phyloP scores from a whole-genome alignment of 768 basidiomycete genomes.

The Favolaschia claudopus region DNA sequence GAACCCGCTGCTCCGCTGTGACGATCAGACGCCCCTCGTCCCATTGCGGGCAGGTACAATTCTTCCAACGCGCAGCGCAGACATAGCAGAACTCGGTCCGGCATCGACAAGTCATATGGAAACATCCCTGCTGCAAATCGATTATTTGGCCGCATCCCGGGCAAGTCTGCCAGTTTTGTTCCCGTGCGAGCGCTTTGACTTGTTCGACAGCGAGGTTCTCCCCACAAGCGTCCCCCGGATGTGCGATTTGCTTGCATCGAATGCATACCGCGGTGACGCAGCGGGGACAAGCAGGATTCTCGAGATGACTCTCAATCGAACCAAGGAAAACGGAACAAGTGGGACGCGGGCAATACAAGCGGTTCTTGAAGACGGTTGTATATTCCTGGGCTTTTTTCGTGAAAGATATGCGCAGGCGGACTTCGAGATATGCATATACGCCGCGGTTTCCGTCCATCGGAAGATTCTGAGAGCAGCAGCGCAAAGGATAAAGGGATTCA shows the following conservation, averaged over 20 bases:
- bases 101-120: conserved; percentile 72
- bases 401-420: conserved; percentile 40
- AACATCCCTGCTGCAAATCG: conserved; percentile 65
- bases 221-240: conserved; percentile 47
- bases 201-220: conserved; percentile 51
- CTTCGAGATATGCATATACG: conserved; percentile 32
- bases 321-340: conserved; percentile 65
- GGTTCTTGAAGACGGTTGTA: conserved; percentile 43
- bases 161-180: conserved; percentile 67
- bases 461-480: conserved; percentile 54
- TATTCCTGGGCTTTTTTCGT: conserved; percentile 56
- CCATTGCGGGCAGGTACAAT: conserved; percentile 69
- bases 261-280: conserved; percentile 54
- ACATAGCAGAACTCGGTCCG: conserved; percentile 68
- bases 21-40: conserved; percentile 55
- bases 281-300: conserved; percentile 42
- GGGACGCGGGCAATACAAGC: conserved; percentile 58
- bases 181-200: conserved; percentile 52
- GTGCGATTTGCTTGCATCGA: conserved; percentile 55
- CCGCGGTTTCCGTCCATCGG: conserved; percentile 32
- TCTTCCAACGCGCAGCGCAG: conserved; percentile 70
- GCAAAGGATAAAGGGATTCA: conserved; percentile 59
- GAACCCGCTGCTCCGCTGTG: conserved; percentile 55
- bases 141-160: conserved; percentile 64
- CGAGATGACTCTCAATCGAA: conserved; percentile 33